phyloP scores from a whole-genome alignment of 257 asterid genomes.

The Nicotiana attenuata region DNA sequence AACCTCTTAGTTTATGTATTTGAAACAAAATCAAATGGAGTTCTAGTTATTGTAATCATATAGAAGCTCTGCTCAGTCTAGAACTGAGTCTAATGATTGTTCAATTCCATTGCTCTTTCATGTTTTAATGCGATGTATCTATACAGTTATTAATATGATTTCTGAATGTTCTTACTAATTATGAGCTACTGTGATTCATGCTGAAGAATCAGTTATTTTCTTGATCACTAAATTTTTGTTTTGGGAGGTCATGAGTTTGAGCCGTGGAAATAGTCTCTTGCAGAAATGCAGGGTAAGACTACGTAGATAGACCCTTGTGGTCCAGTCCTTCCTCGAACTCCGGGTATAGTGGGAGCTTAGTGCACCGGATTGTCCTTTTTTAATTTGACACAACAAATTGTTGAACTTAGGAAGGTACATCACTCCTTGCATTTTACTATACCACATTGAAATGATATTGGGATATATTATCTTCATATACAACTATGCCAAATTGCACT shows the following conservation, averaged over 20 bases:
- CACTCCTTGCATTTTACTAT: background rate
- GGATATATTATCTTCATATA: background rate
- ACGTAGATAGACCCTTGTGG: too few relatives aligned
- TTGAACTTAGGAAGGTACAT: background rate
- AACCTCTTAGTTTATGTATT: background rate
- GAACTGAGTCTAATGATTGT: constrained; percentile 8
- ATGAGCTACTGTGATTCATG: background rate
- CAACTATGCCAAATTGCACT: too few relatives aligned
- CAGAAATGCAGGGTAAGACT: too few relatives aligned
- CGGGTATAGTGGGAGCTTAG: too few relatives aligned
- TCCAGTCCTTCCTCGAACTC: too few relatives aligned
- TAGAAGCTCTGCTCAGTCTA: constrained; percentile 9
- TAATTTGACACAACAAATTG: background rate
- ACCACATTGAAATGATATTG: background rate
- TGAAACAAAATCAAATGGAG: background rate
- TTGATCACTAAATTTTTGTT: too few relatives aligned
- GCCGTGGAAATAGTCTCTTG: too few relatives aligned
- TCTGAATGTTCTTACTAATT: background rate
- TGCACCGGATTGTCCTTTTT: too few relatives aligned
- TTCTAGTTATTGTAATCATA: constrained; percentile 3
- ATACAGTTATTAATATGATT: background rate
- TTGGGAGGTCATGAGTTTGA: too few relatives aligned
- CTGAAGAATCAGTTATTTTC: background rate
- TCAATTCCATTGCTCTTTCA: background rate
- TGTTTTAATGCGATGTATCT: background rate